Conservation (phyloP, 768 basidiomycete species). For the Epithele typhae region DNA sequence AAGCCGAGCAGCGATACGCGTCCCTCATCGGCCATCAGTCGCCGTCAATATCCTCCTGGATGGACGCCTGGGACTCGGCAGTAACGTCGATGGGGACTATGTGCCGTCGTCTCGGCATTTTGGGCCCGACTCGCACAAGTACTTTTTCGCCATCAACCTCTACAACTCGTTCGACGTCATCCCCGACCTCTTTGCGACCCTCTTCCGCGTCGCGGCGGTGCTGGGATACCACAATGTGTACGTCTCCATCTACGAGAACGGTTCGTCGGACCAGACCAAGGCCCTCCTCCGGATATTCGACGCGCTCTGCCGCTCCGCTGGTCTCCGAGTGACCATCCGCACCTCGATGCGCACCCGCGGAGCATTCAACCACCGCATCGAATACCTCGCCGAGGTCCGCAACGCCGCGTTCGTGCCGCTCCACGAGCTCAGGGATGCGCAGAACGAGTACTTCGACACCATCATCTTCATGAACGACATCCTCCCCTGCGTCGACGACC, state of each 20-base stretch:
- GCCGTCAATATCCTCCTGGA: slow-evolving; percentile 55
- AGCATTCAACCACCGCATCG: slow-evolving; percentile 98
- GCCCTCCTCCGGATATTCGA: slow-evolving; percentile 94
- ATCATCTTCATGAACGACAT: slow-evolving; percentile 99
- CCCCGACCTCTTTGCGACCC: slow-evolving; percentile 93
- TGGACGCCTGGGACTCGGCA: slow-evolving; percentile 53
- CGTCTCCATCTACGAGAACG: slow-evolving; percentile 99
- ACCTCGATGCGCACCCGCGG: slow-evolving; percentile 91
- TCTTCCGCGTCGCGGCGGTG: slow-evolving; percentile 89
- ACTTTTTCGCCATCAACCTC: slow-evolving; percentile 98
- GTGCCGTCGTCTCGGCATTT: slow-evolving; percentile 29
- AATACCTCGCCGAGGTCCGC: slow-evolving; percentile 99
- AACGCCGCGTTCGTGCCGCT: slow-evolving; percentile 96
- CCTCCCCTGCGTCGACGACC: slow-evolving; percentile 94
- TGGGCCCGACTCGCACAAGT: slow-evolving; percentile 78
- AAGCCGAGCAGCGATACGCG: slow-evolving; percentile 81
- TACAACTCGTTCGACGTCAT: slow-evolving; percentile 99
- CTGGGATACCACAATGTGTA: slow-evolving; percentile 98
- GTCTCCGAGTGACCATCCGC: slow-evolving; percentile 89
- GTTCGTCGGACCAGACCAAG: slow-evolving; percentile 98
- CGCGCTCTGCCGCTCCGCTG: slow-evolving; percentile 83
- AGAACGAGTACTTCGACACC: slow-evolving; percentile 93
- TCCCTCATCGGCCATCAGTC: slow-evolving; percentile 77
- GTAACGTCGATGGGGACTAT: slow-evolving; percentile 36
- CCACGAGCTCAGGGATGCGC: slow-evolving; percentile 86